These are phyloP conservation scores for Zymoseptoria crescenta DNA, from an alignment of 2,329 filamentous ascomycete species.

Conservation along the genomic window DNA sequence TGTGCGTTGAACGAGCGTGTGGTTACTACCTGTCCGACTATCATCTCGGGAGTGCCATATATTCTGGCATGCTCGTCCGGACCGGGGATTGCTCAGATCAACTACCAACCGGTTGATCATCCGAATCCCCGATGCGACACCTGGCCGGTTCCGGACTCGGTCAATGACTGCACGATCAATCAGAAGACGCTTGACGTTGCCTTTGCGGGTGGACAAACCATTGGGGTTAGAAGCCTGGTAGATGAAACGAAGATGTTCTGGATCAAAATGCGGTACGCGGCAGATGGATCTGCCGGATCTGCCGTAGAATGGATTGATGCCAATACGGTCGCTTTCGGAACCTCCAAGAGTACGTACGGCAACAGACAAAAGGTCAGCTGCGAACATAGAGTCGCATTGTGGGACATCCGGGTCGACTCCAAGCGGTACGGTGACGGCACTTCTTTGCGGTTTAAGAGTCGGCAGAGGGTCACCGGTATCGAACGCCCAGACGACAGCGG, in stretches of 20 bases:
- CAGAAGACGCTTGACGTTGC: background rate
- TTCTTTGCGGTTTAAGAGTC: constrained; percentile 5
- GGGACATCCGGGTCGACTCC: constrained; percentile 9
- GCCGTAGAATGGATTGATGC: constrained; percentile 8
- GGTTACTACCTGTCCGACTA: background rate
- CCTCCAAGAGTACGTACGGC: background rate
- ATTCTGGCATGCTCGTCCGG: background rate
- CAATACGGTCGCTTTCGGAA: constrained; percentile 7
- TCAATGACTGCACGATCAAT: background rate
- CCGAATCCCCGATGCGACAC: no score
- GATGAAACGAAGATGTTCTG: background rate
- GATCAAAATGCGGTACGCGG: background rate
- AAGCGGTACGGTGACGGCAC: background rate
- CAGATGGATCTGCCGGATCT: background rate
- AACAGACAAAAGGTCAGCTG: background rate
- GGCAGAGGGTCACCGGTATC: constrained; percentile 6
- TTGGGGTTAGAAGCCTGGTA: background rate
- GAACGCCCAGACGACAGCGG: constrained; percentile 2
- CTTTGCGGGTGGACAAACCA: background rate
- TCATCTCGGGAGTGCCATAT: background rate
- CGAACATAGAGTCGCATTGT: constrained; percentile 9
- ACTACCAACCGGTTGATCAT: background rate
- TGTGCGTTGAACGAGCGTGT: background rate
- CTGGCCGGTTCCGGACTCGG: background rate
- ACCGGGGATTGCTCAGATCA: background rate